These are phyloP conservation scores for Malassezia arunalokei DNA, from an alignment of 1,284 basidiomycete species.

Conservation along the genomic window DNA sequence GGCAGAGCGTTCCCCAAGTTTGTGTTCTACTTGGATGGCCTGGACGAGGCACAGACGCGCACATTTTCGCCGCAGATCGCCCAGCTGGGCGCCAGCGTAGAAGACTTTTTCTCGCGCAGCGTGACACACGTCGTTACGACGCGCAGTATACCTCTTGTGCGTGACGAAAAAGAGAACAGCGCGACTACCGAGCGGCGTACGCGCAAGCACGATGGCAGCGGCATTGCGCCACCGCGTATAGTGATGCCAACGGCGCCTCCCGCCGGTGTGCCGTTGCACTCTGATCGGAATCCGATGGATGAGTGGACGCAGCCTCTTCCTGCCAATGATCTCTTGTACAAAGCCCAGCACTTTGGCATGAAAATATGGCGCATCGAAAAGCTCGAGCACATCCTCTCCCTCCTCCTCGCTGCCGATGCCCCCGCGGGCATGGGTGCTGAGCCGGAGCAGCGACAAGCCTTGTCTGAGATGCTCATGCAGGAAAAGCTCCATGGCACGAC, in stretches of 20 bases:
- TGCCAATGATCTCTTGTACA: slow-evolving; percentile 56
- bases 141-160: slow-evolving; percentile 19
- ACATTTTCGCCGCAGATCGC: slow-evolving; percentile 22
- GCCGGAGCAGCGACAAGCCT: slow-evolving; percentile 20
- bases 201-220: neutral
- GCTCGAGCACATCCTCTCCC: slow-evolving; percentile 10
- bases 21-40: slow-evolving; percentile 39
- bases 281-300: slow-evolving; percentile 42
- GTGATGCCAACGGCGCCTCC: neutral
- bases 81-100: slow-evolving; percentile 33
- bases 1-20: slow-evolving; percentile 35
- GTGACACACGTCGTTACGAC: slow-evolving; percentile 42
- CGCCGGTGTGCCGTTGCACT: slow-evolving; percentile 26
- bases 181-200: neutral
- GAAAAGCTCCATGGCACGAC: slow-evolving; percentile 75
- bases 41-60: slow-evolving; percentile 23
- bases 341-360: slow-evolving; percentile 65
- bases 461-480: slow-evolving; percentile 61
- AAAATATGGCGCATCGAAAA: slow-evolving; percentile 71
- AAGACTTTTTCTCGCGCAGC: slow-evolving; percentile 41
- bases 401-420: slow-evolving; percentile 19
- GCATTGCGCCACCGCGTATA: slow-evolving; percentile 5
- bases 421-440: neutral
- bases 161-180: slow-evolving; percentile 7
- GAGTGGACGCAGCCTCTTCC: slow-evolving; percentile 37